Base-by-base conservation (phyloP, 2,329 filamentous ascomycete genomes). In the Alternaria metachromatica region DNA sequence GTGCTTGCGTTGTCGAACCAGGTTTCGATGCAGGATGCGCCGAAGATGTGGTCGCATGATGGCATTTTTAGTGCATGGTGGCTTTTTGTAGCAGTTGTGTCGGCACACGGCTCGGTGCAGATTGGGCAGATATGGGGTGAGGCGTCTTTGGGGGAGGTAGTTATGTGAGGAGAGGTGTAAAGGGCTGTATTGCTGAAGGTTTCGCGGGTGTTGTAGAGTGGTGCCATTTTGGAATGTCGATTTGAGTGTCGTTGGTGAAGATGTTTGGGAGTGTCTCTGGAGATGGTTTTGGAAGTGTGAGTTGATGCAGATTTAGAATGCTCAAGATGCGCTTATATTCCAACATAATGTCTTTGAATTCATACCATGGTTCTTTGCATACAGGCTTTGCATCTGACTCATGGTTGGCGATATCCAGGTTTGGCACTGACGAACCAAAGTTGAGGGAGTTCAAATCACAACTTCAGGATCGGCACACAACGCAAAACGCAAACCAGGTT, bases 1-100 rank as follows among this genome's bases (percentile, higher is more conserved):
- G 53, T 55, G n/a, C 53, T 28, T 28, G 53, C 53, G 12, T 15
- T 15, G 15, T 55, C 53, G 21, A 55, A 55, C 53, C 53, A 55
- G 21, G 53, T 26, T 28, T 55, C 53, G 23, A 55, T 55, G 53
- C 53, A 55, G 11, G 33, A 44, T 44, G 33, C 53, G 23, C 53
- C 30, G n/a, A 55, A 55, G 15, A 55, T 28, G 37, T 55, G 53
- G 5, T 37, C 18, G 37, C 53, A 55, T 26, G 21, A 26, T 26
- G 37, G 53, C 53, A 55, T 25, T 6, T 44, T 21, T 9, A 41
- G 33, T 11, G 33, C 23, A 3, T 55, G 23, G 15, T 55, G 53
- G n/a, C 18, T 18, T 18, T 15, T 15, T 44, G 2, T 11, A 3
- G 8, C 0, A 41, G 15, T 3, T 2, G 9, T 18, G 1, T 23